These are phyloP conservation scores for Arabidopsis suecica DNA, from an alignment of 345 rosid species.

Conservation along the genomic window DNA sequence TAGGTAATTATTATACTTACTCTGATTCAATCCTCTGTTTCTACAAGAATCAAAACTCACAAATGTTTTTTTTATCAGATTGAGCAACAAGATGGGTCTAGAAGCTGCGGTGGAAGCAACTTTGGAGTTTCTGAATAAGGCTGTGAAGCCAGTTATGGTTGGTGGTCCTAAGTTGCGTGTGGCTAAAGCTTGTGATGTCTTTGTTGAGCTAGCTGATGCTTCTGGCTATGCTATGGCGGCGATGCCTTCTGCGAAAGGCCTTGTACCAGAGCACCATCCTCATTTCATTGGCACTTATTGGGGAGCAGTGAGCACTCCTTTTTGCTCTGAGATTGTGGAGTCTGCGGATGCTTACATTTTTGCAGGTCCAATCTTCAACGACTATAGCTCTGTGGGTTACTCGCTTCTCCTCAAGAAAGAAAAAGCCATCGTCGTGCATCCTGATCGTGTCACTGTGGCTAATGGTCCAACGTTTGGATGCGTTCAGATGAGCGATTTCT, in stretches of 20 bases:
- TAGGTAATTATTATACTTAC: not conserved
- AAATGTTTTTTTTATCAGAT: not conserved
- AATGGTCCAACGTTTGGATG: constrained; percentile 25
- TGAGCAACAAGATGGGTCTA: constrained; percentile 17
- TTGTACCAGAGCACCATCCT: constrained; percentile 23
- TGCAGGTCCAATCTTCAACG: constrained; percentile 30
- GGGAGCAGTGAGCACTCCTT: constrained; percentile 46
- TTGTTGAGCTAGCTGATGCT: constrained; percentile 21
- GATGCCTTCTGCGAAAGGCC: constrained; percentile 29
- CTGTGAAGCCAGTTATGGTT: constrained; percentile 29
- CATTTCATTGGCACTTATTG: constrained; percentile 25
- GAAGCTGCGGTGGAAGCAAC: constrained; percentile 27
- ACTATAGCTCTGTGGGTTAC: constrained; percentile 29
- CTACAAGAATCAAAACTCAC: not conserved
- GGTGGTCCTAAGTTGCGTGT: constrained; percentile 26
- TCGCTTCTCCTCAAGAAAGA: constrained; percentile 26
- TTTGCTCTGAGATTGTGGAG: constrained; percentile 57
- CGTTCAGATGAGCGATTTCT: constrained; percentile 21
- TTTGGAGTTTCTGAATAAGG: constrained; percentile 14
- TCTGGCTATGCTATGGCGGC: constrained; percentile 10
- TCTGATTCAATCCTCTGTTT: not conserved
- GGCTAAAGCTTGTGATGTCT: constrained; percentile 16
- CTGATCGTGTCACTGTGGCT: constrained; percentile 27
- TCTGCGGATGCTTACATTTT: constrained; percentile 34
- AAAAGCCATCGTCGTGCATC: constrained; percentile 16